Percentiles rank a stretch among this genome's conserved stretches.
phyloP scores from a whole-genome alignment of 306 rosid genomes.

The Cucurbita ficifolia region DNA sequence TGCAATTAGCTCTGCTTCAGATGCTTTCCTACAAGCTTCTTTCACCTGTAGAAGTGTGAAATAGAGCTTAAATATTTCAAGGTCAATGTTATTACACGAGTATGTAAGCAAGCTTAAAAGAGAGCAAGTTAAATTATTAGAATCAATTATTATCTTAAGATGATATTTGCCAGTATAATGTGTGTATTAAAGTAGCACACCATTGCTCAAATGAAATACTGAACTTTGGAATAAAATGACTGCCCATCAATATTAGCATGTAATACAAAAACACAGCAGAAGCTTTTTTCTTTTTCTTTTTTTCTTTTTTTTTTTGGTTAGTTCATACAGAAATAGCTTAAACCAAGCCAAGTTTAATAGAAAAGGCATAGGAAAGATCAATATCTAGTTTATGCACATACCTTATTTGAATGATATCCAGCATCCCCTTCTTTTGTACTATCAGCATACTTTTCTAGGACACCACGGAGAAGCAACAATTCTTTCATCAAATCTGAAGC shows the following conservation, averaged over 20 bases:
- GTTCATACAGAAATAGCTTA: background rate
- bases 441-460: slow-evolving; percentile 28
- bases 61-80: background rate
- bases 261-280: background rate
- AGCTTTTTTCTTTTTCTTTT: background rate
- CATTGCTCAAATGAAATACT: background rate
- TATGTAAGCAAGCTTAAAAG: too few relatives aligned
- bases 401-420: slow-evolving; percentile 22
- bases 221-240: background rate
- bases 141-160: background rate
- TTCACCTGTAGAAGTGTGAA: slow-evolving; percentile 31
- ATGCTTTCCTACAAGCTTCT: slow-evolving; percentile 63
- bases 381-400: slow-evolving; percentile 12
- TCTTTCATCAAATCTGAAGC: slow-evolving; percentile 54
- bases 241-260: background rate
- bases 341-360: background rate
- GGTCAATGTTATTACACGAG: too few relatives aligned
- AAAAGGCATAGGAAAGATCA: background rate
- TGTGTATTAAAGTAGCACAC: background rate
- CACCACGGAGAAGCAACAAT: slow-evolving; percentile 32
- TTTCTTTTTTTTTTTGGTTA: too few relatives aligned
- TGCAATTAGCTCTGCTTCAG: slow-evolving; percentile 44
- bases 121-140: background rate
- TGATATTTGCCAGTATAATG: background rate
- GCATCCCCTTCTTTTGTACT: slow-evolving; percentile 12